phyloP scores from a whole-genome alignment of 768 basidiomycete genomes.

The Gautieria morchelliformis region DNA sequence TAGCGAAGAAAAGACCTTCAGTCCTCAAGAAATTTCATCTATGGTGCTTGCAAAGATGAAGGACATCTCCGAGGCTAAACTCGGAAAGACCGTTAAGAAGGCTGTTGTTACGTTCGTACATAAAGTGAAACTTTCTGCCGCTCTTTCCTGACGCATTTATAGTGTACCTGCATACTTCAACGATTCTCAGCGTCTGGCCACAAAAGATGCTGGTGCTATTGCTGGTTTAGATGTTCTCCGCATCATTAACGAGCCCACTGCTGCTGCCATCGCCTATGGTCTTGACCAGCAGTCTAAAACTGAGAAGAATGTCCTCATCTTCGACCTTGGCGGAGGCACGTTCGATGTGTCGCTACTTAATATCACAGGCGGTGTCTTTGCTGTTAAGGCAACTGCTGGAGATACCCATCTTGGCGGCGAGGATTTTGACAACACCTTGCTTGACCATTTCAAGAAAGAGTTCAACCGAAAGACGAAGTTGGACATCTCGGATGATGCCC shows the following conservation, averaged over 20 bases:
- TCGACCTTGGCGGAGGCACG: constrained; percentile 99
- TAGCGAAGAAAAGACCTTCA: constrained; percentile 90
- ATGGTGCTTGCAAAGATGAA: constrained; percentile 99
- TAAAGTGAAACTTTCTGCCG: constrained; percentile 6
- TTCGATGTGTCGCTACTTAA: constrained; percentile 99
- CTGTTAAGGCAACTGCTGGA: constrained; percentile 98
- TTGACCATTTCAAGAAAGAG: constrained; percentile 99
- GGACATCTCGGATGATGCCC: constrained; percentile 94
- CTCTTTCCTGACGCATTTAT: not conserved
- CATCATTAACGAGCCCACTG: constrained; percentile 99
- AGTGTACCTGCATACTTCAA: constrained; percentile 99
- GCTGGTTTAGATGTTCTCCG: constrained; percentile 98
- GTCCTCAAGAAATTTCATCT: constrained; percentile 98
- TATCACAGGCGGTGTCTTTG: constrained; percentile 97
- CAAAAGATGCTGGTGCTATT: constrained; percentile 98
- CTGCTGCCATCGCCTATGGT: constrained; percentile 98
- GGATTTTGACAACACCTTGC: constrained; percentile 97
- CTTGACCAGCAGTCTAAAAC: constrained; percentile 89
- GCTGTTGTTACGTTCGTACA: constrained; percentile 88
- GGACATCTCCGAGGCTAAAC: constrained; percentile 98
- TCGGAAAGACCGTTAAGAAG: constrained; percentile 97
- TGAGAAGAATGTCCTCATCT: constrained; percentile 98
- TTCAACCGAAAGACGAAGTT: constrained; percentile 97
- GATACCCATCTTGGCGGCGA: constrained; percentile 99
- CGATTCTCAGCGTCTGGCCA: constrained; percentile 98